Evolutionary conservation across 306 rosid genomes (phyloP).

Genomic region (Datisca glomerata): DNA sequence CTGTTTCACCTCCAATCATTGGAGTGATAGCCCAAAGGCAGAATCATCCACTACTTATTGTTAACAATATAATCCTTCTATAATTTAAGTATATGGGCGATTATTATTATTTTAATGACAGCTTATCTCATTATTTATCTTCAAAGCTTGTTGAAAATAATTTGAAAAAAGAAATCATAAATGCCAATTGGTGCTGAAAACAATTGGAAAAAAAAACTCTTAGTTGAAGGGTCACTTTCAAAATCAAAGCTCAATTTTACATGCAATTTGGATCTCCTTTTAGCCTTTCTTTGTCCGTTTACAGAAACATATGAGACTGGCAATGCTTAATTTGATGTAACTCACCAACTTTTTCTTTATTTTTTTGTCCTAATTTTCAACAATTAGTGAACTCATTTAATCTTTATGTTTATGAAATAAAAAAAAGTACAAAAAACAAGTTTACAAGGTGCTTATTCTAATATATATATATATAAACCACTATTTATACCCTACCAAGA

Average conservation of each 20-base stretch:
- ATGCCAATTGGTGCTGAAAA: neutral
- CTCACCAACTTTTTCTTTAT: no score
- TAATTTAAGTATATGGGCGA: no score
- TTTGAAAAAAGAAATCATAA: neutral
- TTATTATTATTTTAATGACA: neutral
- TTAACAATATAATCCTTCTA: no score
- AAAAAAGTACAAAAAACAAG: no score
- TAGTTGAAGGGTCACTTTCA: neutral
- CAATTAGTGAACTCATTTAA: no score
- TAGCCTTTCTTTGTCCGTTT: neutral
- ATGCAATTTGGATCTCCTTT: slow-evolving; percentile 3
- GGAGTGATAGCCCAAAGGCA: no score
- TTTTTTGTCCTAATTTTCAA: no score
- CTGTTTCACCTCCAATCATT: no score
- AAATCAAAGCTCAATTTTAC: slow-evolving; percentile 1
- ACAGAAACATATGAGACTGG: neutral
- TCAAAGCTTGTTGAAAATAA: neutral
- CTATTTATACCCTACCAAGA: no score
- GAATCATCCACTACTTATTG: neutral
- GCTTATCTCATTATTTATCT: neutral
- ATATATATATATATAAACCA: no score
- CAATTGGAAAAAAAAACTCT: slow-evolving; percentile 1
- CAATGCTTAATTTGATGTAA: neutral
- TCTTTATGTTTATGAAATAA: no score
- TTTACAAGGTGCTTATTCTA: no score